A percentile compares a stretch with the other conserved stretches of the same genome.
Evolutionary conservation across 768 basidiomycete genomes (phyloP).

Genomic region (Suillus plorans): DNA sequence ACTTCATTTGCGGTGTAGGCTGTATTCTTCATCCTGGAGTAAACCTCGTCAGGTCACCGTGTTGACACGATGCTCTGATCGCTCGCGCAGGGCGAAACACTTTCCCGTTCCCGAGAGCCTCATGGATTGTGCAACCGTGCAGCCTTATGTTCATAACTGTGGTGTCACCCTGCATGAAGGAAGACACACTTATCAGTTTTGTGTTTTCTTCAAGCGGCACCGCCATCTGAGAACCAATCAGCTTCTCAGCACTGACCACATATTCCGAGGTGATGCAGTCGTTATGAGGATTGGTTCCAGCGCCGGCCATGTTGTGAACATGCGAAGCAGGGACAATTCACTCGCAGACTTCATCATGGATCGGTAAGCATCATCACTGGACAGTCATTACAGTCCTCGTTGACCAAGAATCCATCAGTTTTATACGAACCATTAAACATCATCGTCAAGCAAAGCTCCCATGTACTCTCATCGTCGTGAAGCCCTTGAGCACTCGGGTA

Average conservation of each 20-base stretch:
- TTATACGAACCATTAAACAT: too few species aligned
- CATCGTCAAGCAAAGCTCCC: too few species aligned
- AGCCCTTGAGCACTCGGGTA: too few species aligned
- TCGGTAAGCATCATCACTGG: background rate
- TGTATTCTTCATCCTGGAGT: conserved; percentile 8
- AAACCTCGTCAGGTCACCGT: conserved; percentile 5
- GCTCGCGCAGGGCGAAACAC: background rate
- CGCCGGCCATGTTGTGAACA: conserved; percentile 5
- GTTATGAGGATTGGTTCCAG: conserved; percentile 8
- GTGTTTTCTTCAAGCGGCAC: conserved; percentile 13
- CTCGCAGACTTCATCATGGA: conserved; percentile 12
- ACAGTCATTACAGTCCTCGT: background rate
- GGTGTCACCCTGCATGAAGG: background rate
- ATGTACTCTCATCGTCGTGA: too few species aligned
- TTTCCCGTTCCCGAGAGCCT: conserved; percentile 11
- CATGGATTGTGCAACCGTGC: conserved; percentile 3
- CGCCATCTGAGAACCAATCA: conserved; percentile 1
- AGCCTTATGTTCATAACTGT: background rate
- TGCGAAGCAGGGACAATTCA: conserved; percentile 2
- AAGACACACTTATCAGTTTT: background rate
- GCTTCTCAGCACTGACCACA: background rate
- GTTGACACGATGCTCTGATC: background rate
- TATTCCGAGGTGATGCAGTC: conserved; percentile 7
- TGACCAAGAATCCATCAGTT: background rate
- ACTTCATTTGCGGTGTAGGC: conserved; percentile 3